Base-by-base conservation (phyloP, 306 rosid genomes). In the barrel medic (Medicago truncatula) region DNA sequence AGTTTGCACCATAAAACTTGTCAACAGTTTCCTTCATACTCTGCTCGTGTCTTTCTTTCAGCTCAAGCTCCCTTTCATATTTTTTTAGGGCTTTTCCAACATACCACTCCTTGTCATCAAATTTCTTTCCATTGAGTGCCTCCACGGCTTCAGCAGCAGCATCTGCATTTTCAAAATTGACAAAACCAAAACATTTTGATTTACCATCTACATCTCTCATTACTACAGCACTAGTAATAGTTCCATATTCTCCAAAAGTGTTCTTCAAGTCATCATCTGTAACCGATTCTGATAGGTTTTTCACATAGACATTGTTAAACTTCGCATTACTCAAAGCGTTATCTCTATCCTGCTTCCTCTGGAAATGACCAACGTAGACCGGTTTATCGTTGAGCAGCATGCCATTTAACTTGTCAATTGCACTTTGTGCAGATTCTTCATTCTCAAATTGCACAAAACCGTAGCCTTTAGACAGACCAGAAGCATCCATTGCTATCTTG, bases 171-270 rank as follows among this genome's bases (percentile, higher is more conserved):
- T 88, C 97, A 82, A 86, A 88, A 72, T 89, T 88, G 49, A 92
- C 93, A 78, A 89, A 92, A 56, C 97, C 96, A 72, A 92, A 92
- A 73, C 90, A 87, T 80, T 80, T 92, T 1, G 91, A 89, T 79
- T 78, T 86, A 13, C 96, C 97, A 74, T 88, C 92, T 7, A 46
- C 89, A 49, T 85, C 95, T 81, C 89, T 86, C 93, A 87, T 91
- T 54, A 91, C 73, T 44, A 85, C 82, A 76, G 84, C 84, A 76
- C 88, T 85, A 20, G 86, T 85, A 56, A 85, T 85, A 15, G 82
- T 76, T 3, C 88, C 88, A 79, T 71, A 72, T 46, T 85, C 88
- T 23, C 84, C 86, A 76, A 85, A 85, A 67, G 9, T 5, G 2
- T 59, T 85, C 76, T 74, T 83, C 82, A 89, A 70, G 9, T 86